These are phyloP conservation scores for Globisporangium takayamanum DNA, from an alignment of 352 stramenopile genomes.

Conservation along the genomic window DNA sequence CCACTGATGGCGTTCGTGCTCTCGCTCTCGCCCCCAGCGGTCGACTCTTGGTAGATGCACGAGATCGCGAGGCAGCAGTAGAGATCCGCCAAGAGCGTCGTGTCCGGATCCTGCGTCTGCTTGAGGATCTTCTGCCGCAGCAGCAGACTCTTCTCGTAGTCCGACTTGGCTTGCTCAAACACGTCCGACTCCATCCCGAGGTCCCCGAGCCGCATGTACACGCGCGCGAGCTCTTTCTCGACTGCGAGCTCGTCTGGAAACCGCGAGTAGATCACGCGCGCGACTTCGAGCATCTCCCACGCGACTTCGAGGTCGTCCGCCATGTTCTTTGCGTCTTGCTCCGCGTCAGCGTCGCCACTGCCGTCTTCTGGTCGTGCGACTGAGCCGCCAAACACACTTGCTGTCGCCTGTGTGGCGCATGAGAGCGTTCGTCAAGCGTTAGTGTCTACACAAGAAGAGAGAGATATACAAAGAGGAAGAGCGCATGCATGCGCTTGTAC, in stretches of 20 bases:
- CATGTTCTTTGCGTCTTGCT: slow-evolving; percentile 47
- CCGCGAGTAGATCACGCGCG: slow-evolving; percentile 75
- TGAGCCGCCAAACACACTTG: slow-evolving; percentile 46
- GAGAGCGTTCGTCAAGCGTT: not conserved
- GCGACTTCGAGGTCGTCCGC: slow-evolving; percentile 76
- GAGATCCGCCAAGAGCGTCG: slow-evolving; percentile 70
- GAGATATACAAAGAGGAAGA: not conserved
- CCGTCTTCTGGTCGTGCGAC: slow-evolving; percentile 19
- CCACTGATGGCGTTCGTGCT: not conserved
- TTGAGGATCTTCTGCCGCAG: slow-evolving; percentile 68
- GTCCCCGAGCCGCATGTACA: slow-evolving; percentile 78
- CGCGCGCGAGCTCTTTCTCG: slow-evolving; percentile 68
- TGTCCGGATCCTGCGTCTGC: slow-evolving; percentile 55
- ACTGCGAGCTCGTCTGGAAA: slow-evolving; percentile 60
- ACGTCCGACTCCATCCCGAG: slow-evolving; percentile 77
- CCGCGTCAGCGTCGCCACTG: slow-evolving; percentile 25
- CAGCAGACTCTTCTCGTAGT: slow-evolving; percentile 76
- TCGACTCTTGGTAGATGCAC: slow-evolving; percentile 75
- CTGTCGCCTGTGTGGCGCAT: slow-evolving; percentile 27
- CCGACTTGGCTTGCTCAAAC: slow-evolving; percentile 63
- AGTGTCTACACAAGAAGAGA: slow-evolving; percentile 2
- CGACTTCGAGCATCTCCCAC: slow-evolving; percentile 85
- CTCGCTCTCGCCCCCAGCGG: slow-evolving; percentile 12
- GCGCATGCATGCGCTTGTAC: not conserved
- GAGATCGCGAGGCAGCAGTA: slow-evolving; percentile 83